Conservation (phyloP, 164 flowering plant species). For the Piper betle region DNA sequence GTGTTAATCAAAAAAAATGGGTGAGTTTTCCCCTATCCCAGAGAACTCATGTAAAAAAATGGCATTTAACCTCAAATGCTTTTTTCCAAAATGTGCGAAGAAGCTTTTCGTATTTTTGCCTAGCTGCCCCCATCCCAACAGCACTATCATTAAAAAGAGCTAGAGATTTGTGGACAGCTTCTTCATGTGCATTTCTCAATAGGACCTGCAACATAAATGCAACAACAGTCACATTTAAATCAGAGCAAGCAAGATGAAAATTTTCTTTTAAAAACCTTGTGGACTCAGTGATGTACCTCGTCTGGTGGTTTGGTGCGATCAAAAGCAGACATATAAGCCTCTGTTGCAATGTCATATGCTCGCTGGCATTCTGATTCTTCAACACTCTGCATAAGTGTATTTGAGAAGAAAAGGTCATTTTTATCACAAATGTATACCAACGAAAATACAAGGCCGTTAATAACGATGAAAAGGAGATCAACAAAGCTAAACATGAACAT, state of each 20-base stretch:
- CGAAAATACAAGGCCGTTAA: too few species aligned
- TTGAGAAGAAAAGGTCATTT: background rate
- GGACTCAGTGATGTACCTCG: slow-evolving; percentile 36
- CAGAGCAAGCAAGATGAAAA: background rate
- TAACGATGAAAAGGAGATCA: too few species aligned
- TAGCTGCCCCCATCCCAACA: slow-evolving; percentile 74
- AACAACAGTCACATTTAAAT: background rate
- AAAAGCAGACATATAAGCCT: slow-evolving; percentile 71
- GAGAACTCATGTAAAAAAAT: background rate
- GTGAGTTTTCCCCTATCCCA: background rate
- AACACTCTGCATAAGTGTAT: slow-evolving; percentile 56
- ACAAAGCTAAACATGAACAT: too few species aligned
- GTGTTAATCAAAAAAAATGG: background rate
- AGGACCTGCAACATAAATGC: slow-evolving; percentile 31
- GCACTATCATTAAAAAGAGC: slow-evolving; percentile 62
- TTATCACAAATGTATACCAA: too few species aligned
- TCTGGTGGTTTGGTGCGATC: slow-evolving; percentile 90
- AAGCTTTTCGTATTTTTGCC: slow-evolving; percentile 81
- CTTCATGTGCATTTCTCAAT: slow-evolving; percentile 84
- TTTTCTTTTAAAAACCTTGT: background rate
- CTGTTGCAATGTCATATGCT: slow-evolving; percentile 77
- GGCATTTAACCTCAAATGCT: slow-evolving; percentile 74
- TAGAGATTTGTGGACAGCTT: slow-evolving; percentile 69
- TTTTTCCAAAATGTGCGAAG: slow-evolving; percentile 58
- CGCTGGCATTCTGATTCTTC: slow-evolving; percentile 96